These are phyloP conservation scores for Diaporthe citriasiana DNA, from an alignment of 2,329 filamentous ascomycete species.

Conservation along the genomic window DNA sequence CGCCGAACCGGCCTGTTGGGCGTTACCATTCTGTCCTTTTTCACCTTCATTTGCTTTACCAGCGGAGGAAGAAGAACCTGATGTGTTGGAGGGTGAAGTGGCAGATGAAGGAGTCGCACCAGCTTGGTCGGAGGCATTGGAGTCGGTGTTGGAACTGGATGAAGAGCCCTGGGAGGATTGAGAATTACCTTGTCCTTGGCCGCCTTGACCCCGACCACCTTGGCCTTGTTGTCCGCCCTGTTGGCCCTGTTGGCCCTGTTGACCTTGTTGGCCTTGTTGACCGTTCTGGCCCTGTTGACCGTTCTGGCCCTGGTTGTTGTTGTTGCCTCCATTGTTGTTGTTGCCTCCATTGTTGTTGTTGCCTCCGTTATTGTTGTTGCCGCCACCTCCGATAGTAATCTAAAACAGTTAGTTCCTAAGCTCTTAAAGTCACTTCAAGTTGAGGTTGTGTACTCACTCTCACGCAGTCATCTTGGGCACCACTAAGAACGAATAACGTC, in stretches of 20 bases:
- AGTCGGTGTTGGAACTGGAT: slow-evolving; percentile 31
- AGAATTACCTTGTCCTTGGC: slow-evolving; percentile 38
- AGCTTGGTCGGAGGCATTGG: slow-evolving; percentile 27
- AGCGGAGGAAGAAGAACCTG: slow-evolving; percentile 33
- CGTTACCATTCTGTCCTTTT: slow-evolving; percentile 32
- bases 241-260: background rate
- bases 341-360: slow-evolving; percentile 44
- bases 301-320: slow-evolving; percentile 27
- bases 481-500: slow-evolving; percentile 52
- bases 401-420: slow-evolving; percentile 2
- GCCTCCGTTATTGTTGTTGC: slow-evolving; percentile 34
- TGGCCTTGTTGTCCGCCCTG: background rate
- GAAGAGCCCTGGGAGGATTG: slow-evolving; percentile 19
- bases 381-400: slow-evolving; percentile 41
- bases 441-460: slow-evolving; percentile 57
- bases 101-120: slow-evolving; percentile 30
- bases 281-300: slow-evolving; percentile 37
- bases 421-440: background rate
- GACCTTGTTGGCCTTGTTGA: background rate
- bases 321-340: slow-evolving; percentile 46
- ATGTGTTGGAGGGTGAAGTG: slow-evolving; percentile 28
- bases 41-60: slow-evolving; percentile 30
- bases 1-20: slow-evolving; percentile 33
- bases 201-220: slow-evolving; percentile 18
- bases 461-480: slow-evolving; percentile 75